A percentile compares a stretch with the other conserved stretches of the same genome.
Conservation (phyloP, 1,284 basidiomycete species). For the Cutaneotrichosporon cutaneum region DNA sequence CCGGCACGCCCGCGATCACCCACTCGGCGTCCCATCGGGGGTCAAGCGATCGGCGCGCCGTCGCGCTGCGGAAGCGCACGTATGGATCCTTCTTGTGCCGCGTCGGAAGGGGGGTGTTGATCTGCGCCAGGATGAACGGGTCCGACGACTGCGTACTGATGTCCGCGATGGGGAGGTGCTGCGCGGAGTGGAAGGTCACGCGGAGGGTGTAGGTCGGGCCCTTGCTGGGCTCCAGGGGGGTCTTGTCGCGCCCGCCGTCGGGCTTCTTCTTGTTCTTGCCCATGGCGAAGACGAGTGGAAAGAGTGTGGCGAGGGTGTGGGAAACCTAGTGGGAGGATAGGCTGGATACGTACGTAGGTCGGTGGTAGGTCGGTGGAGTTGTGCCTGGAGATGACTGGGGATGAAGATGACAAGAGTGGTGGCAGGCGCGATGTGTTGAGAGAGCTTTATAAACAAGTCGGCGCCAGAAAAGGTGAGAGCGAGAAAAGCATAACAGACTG, state of each 20-base stretch:
- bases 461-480: neutral
- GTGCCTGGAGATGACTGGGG: too few species aligned
- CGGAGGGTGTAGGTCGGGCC: conserved; percentile 52
- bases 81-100: conserved; percentile 39
- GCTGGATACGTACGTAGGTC: too few species aligned
- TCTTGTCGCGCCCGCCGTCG: conserved; percentile 14
- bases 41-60: conserved; percentile 50
- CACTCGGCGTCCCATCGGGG: conserved; percentile 55
- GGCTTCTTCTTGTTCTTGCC: conserved; percentile 16
- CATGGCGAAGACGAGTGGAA: neutral
- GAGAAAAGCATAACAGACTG: neutral
- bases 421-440: neutral
- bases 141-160: conserved; percentile 52
- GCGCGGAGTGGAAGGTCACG: conserved; percentile 54
- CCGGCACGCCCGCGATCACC: conserved; percentile 56
- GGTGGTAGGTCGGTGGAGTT: neutral
- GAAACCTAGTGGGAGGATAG: neutral
- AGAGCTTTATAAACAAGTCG: neutral
- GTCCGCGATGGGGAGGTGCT: conserved; percentile 55
- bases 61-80: conserved; percentile 54
- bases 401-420: too few species aligned
- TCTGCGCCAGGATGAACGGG: conserved; percentile 54
- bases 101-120: conserved; percentile 15
- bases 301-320: neutral
- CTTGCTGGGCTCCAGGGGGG: conserved; percentile 14